A percentile compares a stretch with the other conserved stretches of the same genome.
phyloP scores from a whole-genome alignment of 2,329 filamentous ascomycete genomes.

The Hymenotorrendiella dingleyae region DNA sequence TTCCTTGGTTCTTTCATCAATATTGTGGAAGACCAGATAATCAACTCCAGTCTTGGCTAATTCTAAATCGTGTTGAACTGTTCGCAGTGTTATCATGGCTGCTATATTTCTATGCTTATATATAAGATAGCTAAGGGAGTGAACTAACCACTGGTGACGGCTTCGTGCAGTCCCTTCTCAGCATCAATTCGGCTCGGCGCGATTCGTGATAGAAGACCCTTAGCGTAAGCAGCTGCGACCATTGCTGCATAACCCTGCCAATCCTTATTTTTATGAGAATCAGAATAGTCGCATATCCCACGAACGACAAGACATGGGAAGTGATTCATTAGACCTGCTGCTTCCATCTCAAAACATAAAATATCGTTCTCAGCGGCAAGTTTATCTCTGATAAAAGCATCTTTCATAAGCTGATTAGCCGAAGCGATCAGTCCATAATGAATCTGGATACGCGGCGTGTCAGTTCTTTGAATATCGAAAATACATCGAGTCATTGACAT shows the following conservation, averaged over 20 bases:
- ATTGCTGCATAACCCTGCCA: constrained; percentile 13
- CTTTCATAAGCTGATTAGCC: constrained; percentile 10
- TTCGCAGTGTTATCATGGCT: too few species aligned
- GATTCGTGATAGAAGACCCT: constrained; percentile 5
- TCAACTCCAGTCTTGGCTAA: too few species aligned
- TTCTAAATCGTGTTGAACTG: too few species aligned
- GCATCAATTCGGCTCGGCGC: neutral
- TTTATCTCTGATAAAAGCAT: constrained; percentile 4
- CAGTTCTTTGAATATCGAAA: too few species aligned
- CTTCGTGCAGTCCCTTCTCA: neutral
- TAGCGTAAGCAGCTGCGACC: constrained; percentile 10
- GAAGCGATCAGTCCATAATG: constrained; percentile 14
- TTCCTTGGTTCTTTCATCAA: too few species aligned
- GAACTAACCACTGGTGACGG: neutral
- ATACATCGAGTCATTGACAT: too few species aligned
- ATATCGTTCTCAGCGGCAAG: neutral
- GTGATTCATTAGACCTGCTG: constrained; percentile 9
- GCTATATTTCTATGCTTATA: too few species aligned
- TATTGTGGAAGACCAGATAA: too few species aligned
- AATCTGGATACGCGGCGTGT: too few species aligned
- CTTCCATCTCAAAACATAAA: constrained; percentile 15
- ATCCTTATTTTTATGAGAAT: constrained; percentile 12
- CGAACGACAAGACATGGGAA: constrained; percentile 15
- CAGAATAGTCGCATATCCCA: constrained; percentile 17
- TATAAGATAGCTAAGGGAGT: too few species aligned